Evolutionary conservation across 2,329 filamentous ascomycete genomes (phyloP).

Genomic region (Elsinoe necatrix): DNA sequence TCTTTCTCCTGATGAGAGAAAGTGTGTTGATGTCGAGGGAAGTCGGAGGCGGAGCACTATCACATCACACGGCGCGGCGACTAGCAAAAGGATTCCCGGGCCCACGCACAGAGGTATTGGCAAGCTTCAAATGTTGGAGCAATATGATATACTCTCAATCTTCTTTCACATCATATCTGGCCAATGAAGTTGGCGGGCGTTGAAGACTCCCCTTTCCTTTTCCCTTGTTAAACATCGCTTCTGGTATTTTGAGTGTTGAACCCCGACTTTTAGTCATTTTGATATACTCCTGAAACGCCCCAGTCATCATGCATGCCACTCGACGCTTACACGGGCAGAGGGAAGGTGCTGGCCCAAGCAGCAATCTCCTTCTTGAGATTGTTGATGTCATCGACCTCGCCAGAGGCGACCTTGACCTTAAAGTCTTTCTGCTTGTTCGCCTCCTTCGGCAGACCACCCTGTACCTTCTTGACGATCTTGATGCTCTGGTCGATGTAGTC

Average conservation of each 20-base stretch:
- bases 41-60: too few relatives aligned
- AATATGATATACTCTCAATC: too few relatives aligned
- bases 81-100: too few relatives aligned
- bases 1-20: too few relatives aligned
- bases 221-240: neutral
- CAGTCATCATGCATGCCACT: neutral
- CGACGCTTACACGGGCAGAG: slow-evolving; percentile 62
- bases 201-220: neutral
- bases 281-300: slow-evolving; percentile 1
- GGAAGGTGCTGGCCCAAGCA: slow-evolving; percentile 80
- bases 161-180: slow-evolving; percentile 5
- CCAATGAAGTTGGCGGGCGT: slow-evolving; percentile 8
- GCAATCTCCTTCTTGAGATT: slow-evolving; percentile 83
- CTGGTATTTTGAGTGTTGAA: slow-evolving; percentile 15
- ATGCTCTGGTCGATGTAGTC: slow-evolving; percentile 82
- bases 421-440: slow-evolving; percentile 99
- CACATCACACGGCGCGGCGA: too few relatives aligned
- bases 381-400: slow-evolving; percentile 72
- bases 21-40: too few relatives aligned
- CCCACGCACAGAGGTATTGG: too few relatives aligned
- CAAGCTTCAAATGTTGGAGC: too few relatives aligned
- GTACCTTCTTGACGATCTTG: slow-evolving; percentile 83
- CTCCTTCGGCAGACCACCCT: slow-evolving; percentile 79
- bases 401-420: slow-evolving; percentile 79
- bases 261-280: slow-evolving; percentile 2